phyloP scores from a whole-genome alignment of 177 flowering plant genomes.

The Telopea speciosissima region DNA sequence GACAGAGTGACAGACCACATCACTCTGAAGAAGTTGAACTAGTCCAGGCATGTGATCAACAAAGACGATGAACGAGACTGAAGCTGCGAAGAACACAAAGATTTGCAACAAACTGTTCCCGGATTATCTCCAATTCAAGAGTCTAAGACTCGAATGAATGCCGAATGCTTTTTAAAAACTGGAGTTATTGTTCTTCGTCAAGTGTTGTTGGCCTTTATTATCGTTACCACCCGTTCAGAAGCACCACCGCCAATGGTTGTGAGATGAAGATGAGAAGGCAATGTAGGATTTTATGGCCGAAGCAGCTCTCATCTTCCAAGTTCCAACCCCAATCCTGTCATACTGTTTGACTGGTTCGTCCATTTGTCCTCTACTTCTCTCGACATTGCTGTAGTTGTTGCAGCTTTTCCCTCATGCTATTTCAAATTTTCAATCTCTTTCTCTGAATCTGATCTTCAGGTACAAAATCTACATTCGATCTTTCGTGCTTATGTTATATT shows the following conservation, averaged over 20 bases:
- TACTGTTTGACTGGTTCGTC: constrained; percentile 70
- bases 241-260: neutral
- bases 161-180: too few species aligned
- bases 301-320: constrained; percentile 24
- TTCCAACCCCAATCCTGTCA: constrained; percentile 7
- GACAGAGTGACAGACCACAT: too few species aligned
- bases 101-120: too few species aligned
- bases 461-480: constrained; percentile 8
- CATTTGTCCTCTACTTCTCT: constrained; percentile 34
- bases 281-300: constrained; percentile 84
- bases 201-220: too few species aligned
- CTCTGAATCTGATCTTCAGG: constrained; percentile 41
- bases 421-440: constrained; percentile 12
- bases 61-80: too few species aligned
- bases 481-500: neutral
- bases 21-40: too few species aligned
- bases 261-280: constrained; percentile 31
- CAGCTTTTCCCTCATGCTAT: constrained; percentile 19
- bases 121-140: too few species aligned
- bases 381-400: constrained; percentile 59
- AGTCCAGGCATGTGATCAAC: too few species aligned
- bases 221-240: too few species aligned
- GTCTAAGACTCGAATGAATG: too few species aligned
- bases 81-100: too few species aligned
- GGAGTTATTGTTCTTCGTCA: too few species aligned